Evolutionary conservation across 352 stramenopile species (phyloP).

Genomic region (Phytophthora europaea): DNA sequence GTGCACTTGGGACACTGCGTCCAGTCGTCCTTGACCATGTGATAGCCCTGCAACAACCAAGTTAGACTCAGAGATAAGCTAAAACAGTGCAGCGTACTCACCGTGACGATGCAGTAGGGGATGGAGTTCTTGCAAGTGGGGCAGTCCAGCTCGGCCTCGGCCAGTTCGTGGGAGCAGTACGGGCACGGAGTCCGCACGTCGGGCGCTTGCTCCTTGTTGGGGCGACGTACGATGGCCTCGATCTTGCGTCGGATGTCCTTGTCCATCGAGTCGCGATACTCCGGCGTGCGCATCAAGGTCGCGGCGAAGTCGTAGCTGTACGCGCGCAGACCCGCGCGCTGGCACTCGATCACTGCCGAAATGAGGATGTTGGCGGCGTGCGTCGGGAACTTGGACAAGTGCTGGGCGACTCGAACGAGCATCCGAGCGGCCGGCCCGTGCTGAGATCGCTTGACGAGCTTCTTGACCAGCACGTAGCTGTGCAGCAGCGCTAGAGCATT

Average conservation of each 20-base stretch:
- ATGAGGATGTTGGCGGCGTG: conserved; percentile 94
- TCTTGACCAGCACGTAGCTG: conserved; percentile 95
- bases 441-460: conserved; percentile 90
- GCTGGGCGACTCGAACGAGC: conserved; percentile 91
- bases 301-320: conserved; percentile 94
- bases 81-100: conserved; percentile 32
- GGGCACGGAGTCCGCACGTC: conserved; percentile 85
- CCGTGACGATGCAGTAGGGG: conserved; percentile 94
- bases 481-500: conserved; percentile 92
- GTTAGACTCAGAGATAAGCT: background rate
- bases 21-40: conserved; percentile 96
- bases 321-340: conserved; percentile 90
- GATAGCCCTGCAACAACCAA: conserved; percentile 68
- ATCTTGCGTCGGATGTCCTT: conserved; percentile 95
- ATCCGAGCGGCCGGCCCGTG: conserved; percentile 90
- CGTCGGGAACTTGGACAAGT: conserved; percentile 94
- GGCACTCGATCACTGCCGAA: conserved; percentile 95
- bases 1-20: conserved; percentile 89
- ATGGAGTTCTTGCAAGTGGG: conserved; percentile 93
- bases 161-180: conserved; percentile 81
- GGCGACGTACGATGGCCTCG: conserved; percentile 94
- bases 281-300: conserved; percentile 88
- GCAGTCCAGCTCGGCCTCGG: conserved; percentile 92
- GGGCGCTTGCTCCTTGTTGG: conserved; percentile 88
- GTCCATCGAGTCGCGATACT: conserved; percentile 90